These are phyloP conservation scores for Hyphodiscus sp. DNA, from an alignment of 2,329 filamentous ascomycete species.

Conservation along the genomic window DNA sequence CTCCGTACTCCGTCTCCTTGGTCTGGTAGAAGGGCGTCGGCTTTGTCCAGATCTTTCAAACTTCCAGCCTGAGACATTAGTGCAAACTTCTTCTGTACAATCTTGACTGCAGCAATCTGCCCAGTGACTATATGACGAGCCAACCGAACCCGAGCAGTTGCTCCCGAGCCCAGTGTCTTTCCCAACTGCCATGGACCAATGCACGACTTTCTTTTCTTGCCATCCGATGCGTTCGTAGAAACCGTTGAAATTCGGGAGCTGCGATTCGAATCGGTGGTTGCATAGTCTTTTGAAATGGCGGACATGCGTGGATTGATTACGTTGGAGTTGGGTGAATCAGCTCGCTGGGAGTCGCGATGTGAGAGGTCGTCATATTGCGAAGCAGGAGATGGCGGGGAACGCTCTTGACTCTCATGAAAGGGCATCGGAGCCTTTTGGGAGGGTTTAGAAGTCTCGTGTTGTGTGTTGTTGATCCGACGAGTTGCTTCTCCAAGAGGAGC, in stretches of 20 bases:
- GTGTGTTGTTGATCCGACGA: slow-evolving; percentile 27
- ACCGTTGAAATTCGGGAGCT: slow-evolving; percentile 34
- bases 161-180: slow-evolving; percentile 80
- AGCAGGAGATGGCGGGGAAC: slow-evolving; percentile 5
- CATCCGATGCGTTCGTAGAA: slow-evolving; percentile 31
- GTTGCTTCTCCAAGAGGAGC: slow-evolving; percentile 29
- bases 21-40: slow-evolving; percentile 52
- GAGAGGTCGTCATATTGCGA: slow-evolving; percentile 10
- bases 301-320: slow-evolving; percentile 30
- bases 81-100: slow-evolving; percentile 78
- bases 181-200: slow-evolving; percentile 94
- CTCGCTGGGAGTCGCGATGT: slow-evolving; percentile 9
- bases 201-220: slow-evolving; percentile 51
- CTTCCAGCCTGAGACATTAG: slow-evolving; percentile 80
- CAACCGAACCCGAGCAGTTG: slow-evolving; percentile 79
- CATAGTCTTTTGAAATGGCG: slow-evolving; percentile 29
- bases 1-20: slow-evolving; percentile 55
- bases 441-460: slow-evolving; percentile 3
- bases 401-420: slow-evolving; percentile 23
- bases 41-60: slow-evolving; percentile 73
- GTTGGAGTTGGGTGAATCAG: slow-evolving; percentile 26
- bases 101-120: slow-evolving; percentile 87
- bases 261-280: slow-evolving; percentile 30
- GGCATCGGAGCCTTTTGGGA: slow-evolving; percentile 17
- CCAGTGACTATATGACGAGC: slow-evolving; percentile 75